phyloP scores from a whole-genome alignment of 2,329 filamentous ascomycete genomes.

The Penicillium sp. region DNA sequence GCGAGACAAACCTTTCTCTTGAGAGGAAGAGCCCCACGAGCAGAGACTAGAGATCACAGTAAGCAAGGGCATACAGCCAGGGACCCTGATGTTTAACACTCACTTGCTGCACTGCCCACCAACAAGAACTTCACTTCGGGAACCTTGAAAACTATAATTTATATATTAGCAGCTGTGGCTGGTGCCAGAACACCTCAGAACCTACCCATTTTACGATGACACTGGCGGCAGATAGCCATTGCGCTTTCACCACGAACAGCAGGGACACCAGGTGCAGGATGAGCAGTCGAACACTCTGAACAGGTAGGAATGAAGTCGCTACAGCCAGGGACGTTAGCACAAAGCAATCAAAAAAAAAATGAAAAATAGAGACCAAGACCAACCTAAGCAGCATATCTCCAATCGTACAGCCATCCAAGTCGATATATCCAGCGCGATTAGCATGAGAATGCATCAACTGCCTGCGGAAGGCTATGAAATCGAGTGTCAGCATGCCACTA shows the following conservation, averaged over 20 bases:
- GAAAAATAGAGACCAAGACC: constrained; percentile 8
- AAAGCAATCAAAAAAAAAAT: neutral
- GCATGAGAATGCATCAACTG: constrained; percentile 74
- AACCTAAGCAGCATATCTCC: constrained; percentile 74
- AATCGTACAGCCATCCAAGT: constrained; percentile 72
- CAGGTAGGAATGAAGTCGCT: constrained; percentile 81
- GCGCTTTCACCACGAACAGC: constrained; percentile 73
- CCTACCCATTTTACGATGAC: constrained; percentile 73
- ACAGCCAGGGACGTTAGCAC: constrained; percentile 6
- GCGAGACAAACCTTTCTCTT: constrained; percentile 39
- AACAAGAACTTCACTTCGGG: constrained; percentile 76
- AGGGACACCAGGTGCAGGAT: constrained; percentile 63
- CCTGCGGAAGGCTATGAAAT: constrained; percentile 56
- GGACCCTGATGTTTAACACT: constrained; percentile 15
- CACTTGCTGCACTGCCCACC: constrained; percentile 60
- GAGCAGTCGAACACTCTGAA: constrained; percentile 69
- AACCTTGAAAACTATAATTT: constrained; percentile 63
- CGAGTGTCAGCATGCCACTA: neutral
- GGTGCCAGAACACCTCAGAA: neutral
- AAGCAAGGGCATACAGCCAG: neutral
- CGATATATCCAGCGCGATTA: constrained; percentile 74
- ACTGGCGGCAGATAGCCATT: constrained; percentile 75
- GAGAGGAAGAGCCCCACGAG: constrained; percentile 31
- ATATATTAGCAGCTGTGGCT: neutral
- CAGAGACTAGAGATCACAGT: constrained; percentile 24